Evolutionary conservation across 441 rosid genomes (phyloP).

Genomic region (Pelargonium fulgidum): DNA sequence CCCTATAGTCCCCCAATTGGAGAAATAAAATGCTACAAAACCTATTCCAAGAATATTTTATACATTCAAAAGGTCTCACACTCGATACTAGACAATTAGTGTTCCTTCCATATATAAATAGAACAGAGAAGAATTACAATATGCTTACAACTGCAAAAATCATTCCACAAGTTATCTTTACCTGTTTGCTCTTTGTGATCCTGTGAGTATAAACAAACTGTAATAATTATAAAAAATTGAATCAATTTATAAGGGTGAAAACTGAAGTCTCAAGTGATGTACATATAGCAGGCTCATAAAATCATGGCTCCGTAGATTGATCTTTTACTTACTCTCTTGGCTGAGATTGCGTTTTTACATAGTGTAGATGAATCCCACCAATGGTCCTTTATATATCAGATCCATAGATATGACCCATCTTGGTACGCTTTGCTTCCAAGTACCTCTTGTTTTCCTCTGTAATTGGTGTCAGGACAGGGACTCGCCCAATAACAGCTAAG

Average conservation of each 20-base stretch:
- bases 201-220: not conserved
- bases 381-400: constrained; percentile 48
- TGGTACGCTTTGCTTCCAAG: constrained; percentile 70
- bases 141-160: too few relatives aligned
- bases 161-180: too few relatives aligned
- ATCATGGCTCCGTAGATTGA: not conserved
- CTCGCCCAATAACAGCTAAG: constrained; percentile 66
- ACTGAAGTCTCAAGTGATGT: not conserved
- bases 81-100: too few relatives aligned
- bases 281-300: not conserved
- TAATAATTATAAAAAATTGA: not conserved
- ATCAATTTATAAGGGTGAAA: not conserved
- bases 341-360: not conserved
- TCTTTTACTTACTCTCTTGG: not conserved
- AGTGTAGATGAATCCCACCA: constrained; percentile 30
- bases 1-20: too few relatives aligned
- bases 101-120: too few relatives aligned
- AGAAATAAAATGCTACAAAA: too few relatives aligned
- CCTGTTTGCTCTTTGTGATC: too few relatives aligned
- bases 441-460: constrained; percentile 78
- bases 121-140: too few relatives aligned
- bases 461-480: constrained; percentile 67
- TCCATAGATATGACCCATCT: constrained; percentile 77
- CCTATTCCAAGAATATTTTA: too few relatives aligned
- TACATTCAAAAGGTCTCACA: too few relatives aligned